Conservation (phyloP, 495 filamentous ascomycete species). For the Penicillium taxi region DNA sequence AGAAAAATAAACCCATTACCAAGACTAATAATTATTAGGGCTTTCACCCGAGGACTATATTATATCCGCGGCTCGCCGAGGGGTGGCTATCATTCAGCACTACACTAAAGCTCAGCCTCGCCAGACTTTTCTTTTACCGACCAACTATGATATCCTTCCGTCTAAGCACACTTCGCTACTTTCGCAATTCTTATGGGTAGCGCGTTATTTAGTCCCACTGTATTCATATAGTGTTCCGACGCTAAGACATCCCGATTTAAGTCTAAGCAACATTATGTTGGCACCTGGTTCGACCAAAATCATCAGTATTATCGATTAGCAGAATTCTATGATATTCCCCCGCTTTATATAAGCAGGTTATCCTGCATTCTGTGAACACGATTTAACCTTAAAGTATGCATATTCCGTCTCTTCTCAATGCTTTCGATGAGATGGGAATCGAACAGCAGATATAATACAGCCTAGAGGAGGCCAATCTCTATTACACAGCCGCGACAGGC, state of each 20-base stretch:
- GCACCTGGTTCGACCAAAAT: constrained; percentile 25
- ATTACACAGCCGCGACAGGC: constrained; percentile 31
- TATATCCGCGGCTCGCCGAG: constrained; percentile 28
- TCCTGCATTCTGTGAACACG: constrained; percentile 32
- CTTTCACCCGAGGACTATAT: constrained; percentile 23
- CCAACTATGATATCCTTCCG: constrained; percentile 21
- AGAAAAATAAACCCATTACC: constrained; percentile 4
- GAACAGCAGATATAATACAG: constrained; percentile 24
- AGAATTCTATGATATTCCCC: constrained; percentile 24
- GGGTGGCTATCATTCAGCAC: constrained; percentile 20
- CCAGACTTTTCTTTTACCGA: constrained; percentile 28
- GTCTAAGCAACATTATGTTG: constrained; percentile 25
- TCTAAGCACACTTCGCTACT: constrained; percentile 24
- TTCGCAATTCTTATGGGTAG: constrained; percentile 22
- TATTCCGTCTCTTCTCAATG: constrained; percentile 23
- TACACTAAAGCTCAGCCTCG: constrained; percentile 27
- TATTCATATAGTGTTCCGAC: constrained; percentile 17
- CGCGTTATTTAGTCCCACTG: constrained; percentile 20
- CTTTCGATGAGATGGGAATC: constrained; percentile 22
- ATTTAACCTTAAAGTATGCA: constrained; percentile 25
- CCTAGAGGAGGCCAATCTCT: constrained; percentile 30
- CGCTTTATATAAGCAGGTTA: constrained; percentile 31
- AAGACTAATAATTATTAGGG: constrained; percentile 20
- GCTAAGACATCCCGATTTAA: constrained; percentile 29
- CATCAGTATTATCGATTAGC: constrained; percentile 31